A percentile compares a stretch with the other conserved stretches of the same genome.
Evolutionary conservation across 1,139 yeast species (phyloP).

Genomic region (Tardiomyces digboiensis): DNA sequence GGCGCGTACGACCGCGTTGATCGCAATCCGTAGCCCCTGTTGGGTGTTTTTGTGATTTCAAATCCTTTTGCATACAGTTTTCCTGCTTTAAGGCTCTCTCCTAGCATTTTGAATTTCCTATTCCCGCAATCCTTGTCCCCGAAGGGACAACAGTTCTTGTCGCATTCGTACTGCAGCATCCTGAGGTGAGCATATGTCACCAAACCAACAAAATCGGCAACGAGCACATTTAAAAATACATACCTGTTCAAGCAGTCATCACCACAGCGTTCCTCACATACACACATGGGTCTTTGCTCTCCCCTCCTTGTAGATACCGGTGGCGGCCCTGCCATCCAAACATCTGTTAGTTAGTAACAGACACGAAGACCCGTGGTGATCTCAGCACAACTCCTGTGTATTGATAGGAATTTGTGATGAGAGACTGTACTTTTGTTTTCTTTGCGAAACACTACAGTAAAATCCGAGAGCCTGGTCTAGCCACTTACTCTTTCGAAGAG

Average conservation of each 20-base stretch:
- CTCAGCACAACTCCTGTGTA: too few relatives aligned
- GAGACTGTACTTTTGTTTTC: too few relatives aligned
- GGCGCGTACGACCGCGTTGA: conserved; percentile 28
- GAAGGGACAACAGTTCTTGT: conserved; percentile 24
- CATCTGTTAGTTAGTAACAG: conserved; percentile 9
- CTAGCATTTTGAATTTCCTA: conserved; percentile 22
- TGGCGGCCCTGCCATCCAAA: conserved; percentile 19
- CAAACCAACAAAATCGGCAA: too few relatives aligned
- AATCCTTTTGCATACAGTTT: conserved; percentile 5
- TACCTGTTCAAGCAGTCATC: conserved; percentile 27
- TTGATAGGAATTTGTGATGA: too few relatives aligned
- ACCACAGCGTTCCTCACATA: conserved; percentile 26
- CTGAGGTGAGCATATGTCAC: too few relatives aligned
- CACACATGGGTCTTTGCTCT: conserved; percentile 20
- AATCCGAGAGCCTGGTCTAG: too few relatives aligned
- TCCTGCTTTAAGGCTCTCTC: conserved; percentile 2
- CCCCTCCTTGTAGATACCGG: conserved; percentile 8
- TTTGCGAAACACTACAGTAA: too few relatives aligned
- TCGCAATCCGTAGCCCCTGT: conserved; percentile 30
- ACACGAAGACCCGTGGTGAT: not conserved
- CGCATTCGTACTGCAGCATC: conserved; percentile 29
- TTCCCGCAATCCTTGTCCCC: conserved; percentile 30
- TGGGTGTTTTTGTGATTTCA: conserved; percentile 15
- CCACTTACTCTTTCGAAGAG: conserved; percentile 8
- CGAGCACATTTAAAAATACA: too few relatives aligned